These are phyloP conservation scores for Lactarius trivialis DNA, from an alignment of 768 basidiomycete genomes.

Conservation along the genomic window DNA sequence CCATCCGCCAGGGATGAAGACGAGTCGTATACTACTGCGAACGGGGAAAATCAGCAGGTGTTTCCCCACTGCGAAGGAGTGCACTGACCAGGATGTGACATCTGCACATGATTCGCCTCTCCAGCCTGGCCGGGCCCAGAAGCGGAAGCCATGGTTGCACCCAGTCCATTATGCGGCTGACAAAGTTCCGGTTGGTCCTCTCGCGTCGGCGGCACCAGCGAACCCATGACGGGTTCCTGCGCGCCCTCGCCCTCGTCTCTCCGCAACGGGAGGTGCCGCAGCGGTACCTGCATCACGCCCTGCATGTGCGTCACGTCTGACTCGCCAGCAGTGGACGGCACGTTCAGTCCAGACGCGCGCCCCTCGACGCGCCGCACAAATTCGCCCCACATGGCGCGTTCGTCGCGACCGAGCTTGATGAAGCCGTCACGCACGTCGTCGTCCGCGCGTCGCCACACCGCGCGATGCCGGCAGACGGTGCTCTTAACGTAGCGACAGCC, in stretches of 20 bases:
- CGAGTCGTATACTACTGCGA: slow-evolving; percentile 17
- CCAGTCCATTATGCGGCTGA: slow-evolving; percentile 5
- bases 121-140: slow-evolving; percentile 16
- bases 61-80: neutral
- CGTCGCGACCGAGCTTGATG: slow-evolving; percentile 47
- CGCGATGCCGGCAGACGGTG: slow-evolving; percentile 66
- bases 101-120: slow-evolving; percentile 14
- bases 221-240: slow-evolving; percentile 28
- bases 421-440: slow-evolving; percentile 42
- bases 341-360: slow-evolving; percentile 25
- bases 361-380: slow-evolving; percentile 60
- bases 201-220: slow-evolving; percentile 27
- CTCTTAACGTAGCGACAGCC: slow-evolving; percentile 67
- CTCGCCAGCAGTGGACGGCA: slow-evolving; percentile 18
- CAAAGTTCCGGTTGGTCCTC: slow-evolving; percentile 19
- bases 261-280: slow-evolving; percentile 17
- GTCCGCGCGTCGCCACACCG: slow-evolving; percentile 56
- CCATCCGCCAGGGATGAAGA: slow-evolving; percentile 22
- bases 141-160: slow-evolving; percentile 7
- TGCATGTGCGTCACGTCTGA: slow-evolving; percentile 19
- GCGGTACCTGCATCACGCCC: slow-evolving; percentile 16
- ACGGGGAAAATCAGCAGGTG: neutral
- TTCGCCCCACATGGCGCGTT: slow-evolving; percentile 61
- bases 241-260: slow-evolving; percentile 20
- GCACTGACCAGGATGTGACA: slow-evolving; percentile 18